Conservation (phyloP, 805 yeast genomes). For the Clavispora fructus region DNA sequence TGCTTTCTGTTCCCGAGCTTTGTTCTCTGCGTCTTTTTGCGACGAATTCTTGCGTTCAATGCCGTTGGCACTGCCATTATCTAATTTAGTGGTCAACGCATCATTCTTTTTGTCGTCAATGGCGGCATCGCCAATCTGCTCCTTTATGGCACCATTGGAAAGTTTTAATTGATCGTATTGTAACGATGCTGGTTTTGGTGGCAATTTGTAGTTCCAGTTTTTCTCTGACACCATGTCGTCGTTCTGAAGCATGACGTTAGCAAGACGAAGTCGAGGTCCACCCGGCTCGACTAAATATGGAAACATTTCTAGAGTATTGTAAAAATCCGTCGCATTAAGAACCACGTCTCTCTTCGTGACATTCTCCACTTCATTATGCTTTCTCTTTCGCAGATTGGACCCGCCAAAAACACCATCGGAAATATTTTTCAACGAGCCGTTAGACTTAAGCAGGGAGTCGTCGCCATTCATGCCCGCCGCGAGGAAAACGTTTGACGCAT, state of each 20-base stretch:
- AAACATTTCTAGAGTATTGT: constrained; percentile 55
- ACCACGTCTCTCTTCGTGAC: constrained; percentile 27
- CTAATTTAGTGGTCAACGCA: neutral
- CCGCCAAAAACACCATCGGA: neutral
- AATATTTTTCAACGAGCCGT: neutral
- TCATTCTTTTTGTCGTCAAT: constrained; percentile 2
- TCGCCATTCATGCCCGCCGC: constrained; percentile 11
- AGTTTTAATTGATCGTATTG: constrained; percentile 2
- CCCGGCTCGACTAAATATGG: constrained; percentile 68
- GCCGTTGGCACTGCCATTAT: constrained; percentile 3
- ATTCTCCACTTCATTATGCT: constrained; percentile 4
- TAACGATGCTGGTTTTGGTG: constrained; percentile 18
- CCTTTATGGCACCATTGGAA: constrained; percentile 11
- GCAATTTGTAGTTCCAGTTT: constrained; percentile 23
- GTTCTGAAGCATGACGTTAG: constrained; percentile 47
- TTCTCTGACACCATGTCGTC: constrained; percentile 39
- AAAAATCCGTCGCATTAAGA: constrained; percentile 61
- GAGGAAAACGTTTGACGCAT: constrained; percentile 32
- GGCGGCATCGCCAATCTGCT: neutral
- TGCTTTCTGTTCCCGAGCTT: constrained; percentile 1
- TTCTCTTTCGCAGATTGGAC: constrained; percentile 6
- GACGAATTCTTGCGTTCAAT: neutral
- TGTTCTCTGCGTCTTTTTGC: constrained; percentile 3
- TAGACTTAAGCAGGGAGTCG: neutral
- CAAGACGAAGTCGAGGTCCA: constrained; percentile 52